Base-by-base conservation (phyloP, 2,329 filamentous ascomycete genomes). In the Chaetomium sp. region DNA sequence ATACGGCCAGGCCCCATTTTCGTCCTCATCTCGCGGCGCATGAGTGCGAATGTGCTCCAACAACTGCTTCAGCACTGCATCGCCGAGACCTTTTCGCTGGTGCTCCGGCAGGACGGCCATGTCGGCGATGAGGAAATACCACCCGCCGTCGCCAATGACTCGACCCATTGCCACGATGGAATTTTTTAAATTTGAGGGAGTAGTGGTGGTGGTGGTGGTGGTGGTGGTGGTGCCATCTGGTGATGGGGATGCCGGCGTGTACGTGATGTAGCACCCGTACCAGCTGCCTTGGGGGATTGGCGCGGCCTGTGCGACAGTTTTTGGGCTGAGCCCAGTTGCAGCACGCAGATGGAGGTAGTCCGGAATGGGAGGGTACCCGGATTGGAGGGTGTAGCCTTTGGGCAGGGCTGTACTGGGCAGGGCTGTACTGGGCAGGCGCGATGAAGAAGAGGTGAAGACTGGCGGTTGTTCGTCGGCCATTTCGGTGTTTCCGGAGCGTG, bases 101-200 rank as follows among this genome's bases (percentile, higher is more conserved):
- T 80, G 76, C 6, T 67, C 69, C 5, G 76, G 74, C 46, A 76
- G 67, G n/a, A 78, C 73, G 1, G 73, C 75, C 65, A 81, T 75
- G 61, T 80, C 77, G 19, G 72, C 72, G 49, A 80, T 70, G 44
- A 74, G 67, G 52, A 79, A 77, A 60, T 79, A 79, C 68, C 77
- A 76, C 5, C 73, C 74, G 6, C 77, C 77, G 58, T 80, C 78
- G 10, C 76, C 74, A 54, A 79, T 68, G 33, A 80, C 68, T 19
- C 78, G 72, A 49, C 76, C 77, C 77, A 79, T 80, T 0, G 68
- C 77, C 5, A 79, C 69, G 7, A 54, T 48, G 6, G 40, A 9
- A 4, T 43, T n/a, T 9, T 14, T 1, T 37, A 34, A 38, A 36
- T 37, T 32, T 37, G 19, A 27, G 19, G 19, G 27, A 14, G 48